Percentiles rank a stretch among this genome's conserved stretches.
Conservation (phyloP, 2,329 filamentous ascomycete genomes). For the Chaetothyriales sp. region DNA sequence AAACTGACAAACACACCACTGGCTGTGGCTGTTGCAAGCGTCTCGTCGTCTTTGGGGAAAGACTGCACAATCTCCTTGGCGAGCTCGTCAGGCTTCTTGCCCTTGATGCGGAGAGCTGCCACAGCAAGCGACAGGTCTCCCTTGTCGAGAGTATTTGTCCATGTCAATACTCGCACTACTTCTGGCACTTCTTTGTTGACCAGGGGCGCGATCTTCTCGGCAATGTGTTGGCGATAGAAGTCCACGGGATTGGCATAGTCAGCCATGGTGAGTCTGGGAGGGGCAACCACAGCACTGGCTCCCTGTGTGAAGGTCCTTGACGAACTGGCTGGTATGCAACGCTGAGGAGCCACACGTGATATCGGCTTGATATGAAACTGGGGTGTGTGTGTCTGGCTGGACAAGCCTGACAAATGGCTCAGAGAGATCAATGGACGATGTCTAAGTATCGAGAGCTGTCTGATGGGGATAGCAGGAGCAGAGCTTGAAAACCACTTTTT, state of each 20-base stretch:
- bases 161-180: slow-evolving; percentile 29
- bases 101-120: slow-evolving; percentile 35
- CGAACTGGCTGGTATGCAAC: neutral
- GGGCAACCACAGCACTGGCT: slow-evolving; percentile 10
- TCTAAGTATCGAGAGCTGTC: neutral
- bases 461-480: neutral
- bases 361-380: neutral
- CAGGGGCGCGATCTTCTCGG: slow-evolving; percentile 27
- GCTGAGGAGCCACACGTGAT: neutral
- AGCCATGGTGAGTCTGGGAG: slow-evolving; percentile 18
- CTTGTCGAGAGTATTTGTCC: slow-evolving; percentile 35
- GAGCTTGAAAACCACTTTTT: neutral
- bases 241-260: slow-evolving; percentile 32
- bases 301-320: neutral
- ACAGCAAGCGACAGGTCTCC: slow-evolving; percentile 33
- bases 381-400: neutral
- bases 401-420: neutral
- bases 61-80: slow-evolving; percentile 42
- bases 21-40: slow-evolving; percentile 22
- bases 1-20: slow-evolving; percentile 51
- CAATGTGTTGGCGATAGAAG: slow-evolving; percentile 33
- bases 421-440: neutral
- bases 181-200: slow-evolving; percentile 27
- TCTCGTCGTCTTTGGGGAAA: slow-evolving; percentile 44
- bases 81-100: slow-evolving; percentile 45